Evolutionary conservation across 306 rosid genomes (phyloP), one percentile per base, ranked within the genome.

Genomic region (Acacia confusa): DNA sequence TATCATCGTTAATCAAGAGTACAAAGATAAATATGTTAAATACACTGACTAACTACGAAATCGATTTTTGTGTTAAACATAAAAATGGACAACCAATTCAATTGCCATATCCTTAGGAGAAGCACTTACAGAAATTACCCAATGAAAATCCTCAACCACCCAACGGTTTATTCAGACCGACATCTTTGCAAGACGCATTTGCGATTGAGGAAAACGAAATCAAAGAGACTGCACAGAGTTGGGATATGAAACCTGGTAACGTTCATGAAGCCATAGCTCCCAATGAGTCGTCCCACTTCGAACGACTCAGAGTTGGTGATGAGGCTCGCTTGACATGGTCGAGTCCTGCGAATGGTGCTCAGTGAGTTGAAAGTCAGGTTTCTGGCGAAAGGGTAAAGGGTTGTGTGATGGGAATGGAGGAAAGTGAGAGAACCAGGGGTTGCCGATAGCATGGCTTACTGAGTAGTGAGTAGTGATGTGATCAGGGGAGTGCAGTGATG

Each of bases 201-300:
- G 34, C 4, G 22, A 55, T 11, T 27, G 14, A 36, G 16, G 64
- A 22, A n/a, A 53, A 20, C 32, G 1, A 28, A 25, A 34, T 12
- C 16, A 12, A 55, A 13, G 47, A 66, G 3, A 50, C 8, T 50
- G 20, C 28, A 8, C 22, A 57, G 47, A n/a, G 41, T 28, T 4
- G 48, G 55, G 47, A 53, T 32, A 69, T 9, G 43, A 32, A 65
- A 90, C 97, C 95, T 95, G 61, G 97, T 93, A 72, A 95, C 52
- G 55, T 95, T 95, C 86, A 95, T 90, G 94, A 95, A 95, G 79
- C 97, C 99, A 78, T 95, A 95, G 91, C 87, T 91, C 13, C 97
- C 99, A 25, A 95, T 83, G 78, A 93, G 86, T 45, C 94, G 91
- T 27, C 99, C 99, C 15, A 95, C 99, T 91, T 93, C 89, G 86